Evolutionary conservation across 1,284 basidiomycete genomes (phyloP), one percentile per base, ranked within the genome.

Genomic region (Cutaneotrichosporon daszewskae): DNA sequence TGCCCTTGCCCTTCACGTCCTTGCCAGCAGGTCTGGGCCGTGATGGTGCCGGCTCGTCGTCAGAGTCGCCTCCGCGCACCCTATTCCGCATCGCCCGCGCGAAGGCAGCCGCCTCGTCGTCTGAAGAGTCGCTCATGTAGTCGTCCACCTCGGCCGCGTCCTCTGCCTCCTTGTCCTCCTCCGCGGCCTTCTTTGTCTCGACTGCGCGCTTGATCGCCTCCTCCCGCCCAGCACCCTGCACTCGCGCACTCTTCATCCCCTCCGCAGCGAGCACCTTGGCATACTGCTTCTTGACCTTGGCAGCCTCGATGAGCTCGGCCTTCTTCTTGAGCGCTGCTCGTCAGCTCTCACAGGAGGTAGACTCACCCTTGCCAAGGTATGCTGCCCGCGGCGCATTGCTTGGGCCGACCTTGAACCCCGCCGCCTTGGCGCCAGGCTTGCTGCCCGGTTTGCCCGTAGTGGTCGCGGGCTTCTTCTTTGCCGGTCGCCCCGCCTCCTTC

Each of bases 271-370:
- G 62, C 42, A 72, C 65, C 57, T 73, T 75, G 41, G 70, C 74
- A 53, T 71, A 77, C 16, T 64, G 62, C 53, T 73, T 71, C 62
- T 77, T 77, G 43, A 75, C 64, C 56, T 75, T 75, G 26, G 76
- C 75, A 37, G 74, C 72, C 53, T 71, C 62, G 48, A 77, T 76
- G 40, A 77, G 60, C 25, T 72, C 71, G 16, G 72, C 70, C 53
- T 77, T 76, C 59, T 75, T 72, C 54, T 74, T 74, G 40, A 74
- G 70, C 20, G 74, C 75, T 74, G 59, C 12, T 10, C 3, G 40
- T 41, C 12, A 42, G 37, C 34, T 14, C n/a, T 11, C 8, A 13
- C 5, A 26, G 17, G 4, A 16, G 16, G 20, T 17, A 34, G 1
- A 55, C 60, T 43, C 33, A 69, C 69, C 71, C 52, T 71, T 72